Base-by-base conservation (phyloP, 176 grass and related monocot species). In the Aegilops longissima region DNA sequence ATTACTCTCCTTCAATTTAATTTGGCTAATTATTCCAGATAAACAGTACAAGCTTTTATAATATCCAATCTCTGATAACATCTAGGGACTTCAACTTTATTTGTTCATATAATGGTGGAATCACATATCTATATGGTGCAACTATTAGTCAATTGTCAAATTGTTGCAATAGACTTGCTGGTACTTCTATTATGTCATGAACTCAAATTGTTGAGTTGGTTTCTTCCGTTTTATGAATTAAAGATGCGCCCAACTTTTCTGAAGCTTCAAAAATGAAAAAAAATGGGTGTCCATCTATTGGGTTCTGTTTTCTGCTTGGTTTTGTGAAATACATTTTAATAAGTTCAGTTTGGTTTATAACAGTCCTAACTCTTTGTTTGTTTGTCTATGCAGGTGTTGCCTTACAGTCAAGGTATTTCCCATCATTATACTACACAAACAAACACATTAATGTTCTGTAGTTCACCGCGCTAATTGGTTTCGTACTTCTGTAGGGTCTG, bases 331-430 rank as follows among this genome's bases (percentile, higher is more conserved):
- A 27, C 20, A 52, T 2, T 81, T 30, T 1, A 1, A 59, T 29
- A 21, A 20, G 58, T 40, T 54, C 31, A 71, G 5, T 83, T 73
- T 66, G 66, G 12, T 44, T 44, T 67, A 9, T 78, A n/a, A 5
- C 10, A 29, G 42, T 64, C 2, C 72, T 89, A 82, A 88, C 31
- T 25, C 6, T 12, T 88, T 70, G 47, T 80, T 27, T 20, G 12
- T 78, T 59, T 59, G 58, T n/a, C 6, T 38, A 23, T 85, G 66
- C 90, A 98, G 96, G 88, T 98, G 96, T 35, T 98, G 96, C 88
- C 93, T 98, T 78, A 96, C 96, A 78, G 96, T 98, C 27, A 98
- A 98, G 96, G 96, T 98, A 88, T 90, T 84, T 21, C 21, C 31
- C 36, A 36, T 75, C 42, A 80, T 58, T 33, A 27, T 68, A 67